Base-by-base conservation (phyloP, 495 filamentous ascomycete genomes). In the Tuber magnatum region DNA sequence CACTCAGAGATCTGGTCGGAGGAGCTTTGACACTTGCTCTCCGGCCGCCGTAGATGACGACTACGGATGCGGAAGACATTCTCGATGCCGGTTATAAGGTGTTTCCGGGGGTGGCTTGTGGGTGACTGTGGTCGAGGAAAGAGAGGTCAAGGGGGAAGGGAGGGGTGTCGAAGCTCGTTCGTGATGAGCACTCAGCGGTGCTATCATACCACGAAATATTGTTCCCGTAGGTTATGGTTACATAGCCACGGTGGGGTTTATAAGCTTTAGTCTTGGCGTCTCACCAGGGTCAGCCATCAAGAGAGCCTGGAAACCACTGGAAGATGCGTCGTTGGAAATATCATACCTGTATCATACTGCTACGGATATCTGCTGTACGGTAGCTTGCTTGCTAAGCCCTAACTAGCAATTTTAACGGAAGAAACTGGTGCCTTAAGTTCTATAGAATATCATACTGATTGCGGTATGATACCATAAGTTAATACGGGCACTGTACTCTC, bases 31-130 rank as follows among this genome's bases (percentile, higher is more conserved):
- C 85, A n/a, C 87, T 91, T 48, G 88, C 87, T 78, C 91, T 87
- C 76, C 90, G 88, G 76, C 92, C 88, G 75, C 91, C 89, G 48
- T 94, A 92, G 69, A 97, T 88, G 51, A 99, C 92, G 77, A 94
- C 90, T 74, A 99, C 92, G 83, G 95, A 92, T 46, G 94, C 56
- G 28, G 28, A 91, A 75, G 92, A 90, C 93, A 97, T 97, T 78
- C 76, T 85, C 72, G 38, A 44, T 43, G 72, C 71, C 32, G 43
- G 43, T 32, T 65, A 65, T 35, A 28, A 65, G 28, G 32, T 18
- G 28, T 61, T n/a, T 61, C 51, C 51, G 28, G 12, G 43, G 16
- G 68, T 43, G 42, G 41, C 10, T 44, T 32, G 20, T 43, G 18
- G 28, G 20, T 43, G 48, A 14, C 40, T 40, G 71, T 40, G 24